Evolutionary conservation across 2,329 filamentous ascomycete genomes (phyloP).

Genomic region (Fusarium subglutinans): DNA sequence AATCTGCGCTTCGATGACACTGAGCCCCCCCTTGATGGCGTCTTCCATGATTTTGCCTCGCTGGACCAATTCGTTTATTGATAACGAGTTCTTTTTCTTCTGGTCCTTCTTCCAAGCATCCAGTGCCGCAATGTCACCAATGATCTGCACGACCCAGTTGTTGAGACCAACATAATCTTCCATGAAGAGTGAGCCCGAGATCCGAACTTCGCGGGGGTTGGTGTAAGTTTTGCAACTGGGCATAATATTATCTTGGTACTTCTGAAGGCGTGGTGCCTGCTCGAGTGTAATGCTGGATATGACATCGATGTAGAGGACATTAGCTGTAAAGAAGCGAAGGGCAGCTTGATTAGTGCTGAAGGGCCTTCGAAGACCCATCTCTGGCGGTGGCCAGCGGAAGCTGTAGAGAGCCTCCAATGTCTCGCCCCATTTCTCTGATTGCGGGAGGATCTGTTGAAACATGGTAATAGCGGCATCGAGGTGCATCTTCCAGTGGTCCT

Average conservation of each 20-base stretch:
- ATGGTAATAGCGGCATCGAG: constrained; percentile 60
- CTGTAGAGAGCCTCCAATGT: constrained; percentile 46
- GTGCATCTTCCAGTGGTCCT: constrained; percentile 61
- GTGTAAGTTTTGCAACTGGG: constrained; percentile 40
- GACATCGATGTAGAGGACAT: constrained; percentile 60
- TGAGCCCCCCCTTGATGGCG: constrained; percentile 47
- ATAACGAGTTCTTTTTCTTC: constrained; percentile 54
- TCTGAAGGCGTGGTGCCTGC: constrained; percentile 52
- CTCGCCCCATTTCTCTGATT: constrained; percentile 50
- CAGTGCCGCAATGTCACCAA: constrained; percentile 63
- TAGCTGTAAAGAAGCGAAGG: constrained; percentile 58
- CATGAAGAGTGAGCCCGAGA: constrained; percentile 51
- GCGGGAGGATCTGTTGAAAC: constrained; percentile 57
- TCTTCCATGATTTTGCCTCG: constrained; percentile 55
- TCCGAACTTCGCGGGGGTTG: constrained; percentile 28
- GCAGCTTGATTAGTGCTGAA: constrained; percentile 58
- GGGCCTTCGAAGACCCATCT: constrained; percentile 47
- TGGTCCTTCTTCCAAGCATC: constrained; percentile 64
- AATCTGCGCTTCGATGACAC: constrained; percentile 41
- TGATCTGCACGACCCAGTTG: constrained; percentile 65
- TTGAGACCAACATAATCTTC: constrained; percentile 64
- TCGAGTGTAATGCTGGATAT: constrained; percentile 59
- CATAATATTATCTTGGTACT: constrained; percentile 54
- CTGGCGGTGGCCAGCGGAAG: constrained; percentile 48
- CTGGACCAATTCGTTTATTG: constrained; percentile 55